Base-by-base conservation (phyloP, 2,329 filamentous ascomycete species). In the Colletotrichum musae region DNA sequence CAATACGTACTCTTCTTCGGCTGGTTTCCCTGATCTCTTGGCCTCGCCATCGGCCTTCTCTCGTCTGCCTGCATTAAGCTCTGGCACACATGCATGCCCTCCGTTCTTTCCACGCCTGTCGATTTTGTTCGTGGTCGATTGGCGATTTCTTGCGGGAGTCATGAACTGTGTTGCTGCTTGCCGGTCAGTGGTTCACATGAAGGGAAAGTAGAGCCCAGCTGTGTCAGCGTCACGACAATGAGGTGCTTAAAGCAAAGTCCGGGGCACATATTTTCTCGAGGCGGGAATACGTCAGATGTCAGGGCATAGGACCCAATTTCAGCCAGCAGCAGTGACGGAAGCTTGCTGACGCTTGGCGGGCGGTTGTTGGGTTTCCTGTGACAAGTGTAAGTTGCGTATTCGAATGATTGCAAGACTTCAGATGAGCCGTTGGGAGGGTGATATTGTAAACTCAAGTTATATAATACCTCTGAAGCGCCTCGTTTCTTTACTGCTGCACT, bases 401-500 rank as follows among this genome's bases (percentile, higher is more conserved):
- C 85, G 80, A 73, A 64, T 84, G 80, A 68, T 77, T 81, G 65
- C 86, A 84, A 43, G 16, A 43, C 41, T 43, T 43, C 41, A 15
- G 41, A n/a, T 15, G 13, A 43, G 41, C 41, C 41, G 13, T 43
- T 43, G 41, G 16, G 41, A 43, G 41, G 6, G 41, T n/a, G 16
- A 43, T 15, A 15, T 43, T 43, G 16, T 43, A 13, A 63, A 36
- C 58, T 69, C 47, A 21, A 32, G 18, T 45, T 45, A 53, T 65
- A 43, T 45, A 64, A 50, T 81, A 85, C 83, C 79, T 86, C 82
- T 72, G 85, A 75, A 68, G 85, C 81, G 69, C 79, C 81, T 63
- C 86, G 85, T 77, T 87, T 88, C 77, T 84, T 87, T 57, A 77
- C 77, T 12, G 77, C 74, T 60, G 79, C 75, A 71, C 79, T 79